phyloP scores from a whole-genome alignment of 441 rosid species.

The Hura crepitans region DNA sequence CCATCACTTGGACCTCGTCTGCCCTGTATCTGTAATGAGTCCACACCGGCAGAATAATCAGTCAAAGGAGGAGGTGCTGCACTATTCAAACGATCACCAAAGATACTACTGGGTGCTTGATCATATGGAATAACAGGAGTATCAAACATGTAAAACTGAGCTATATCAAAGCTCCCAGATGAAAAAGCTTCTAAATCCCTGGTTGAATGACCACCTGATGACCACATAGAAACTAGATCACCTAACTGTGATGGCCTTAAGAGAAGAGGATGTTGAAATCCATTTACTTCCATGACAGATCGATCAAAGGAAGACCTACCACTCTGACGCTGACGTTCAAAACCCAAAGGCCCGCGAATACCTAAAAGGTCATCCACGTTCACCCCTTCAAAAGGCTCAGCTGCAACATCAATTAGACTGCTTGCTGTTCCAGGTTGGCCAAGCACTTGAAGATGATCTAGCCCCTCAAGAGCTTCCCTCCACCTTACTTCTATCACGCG shows the following conservation, averaged over 20 bases:
- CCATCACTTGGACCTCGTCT: conserved; percentile 86
- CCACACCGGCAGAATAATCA: conserved; percentile 77
- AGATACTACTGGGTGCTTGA: conserved; percentile 61
- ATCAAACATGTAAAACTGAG: conserved; percentile 94
- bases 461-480: conserved; percentile 95
- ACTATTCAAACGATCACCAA: conserved; percentile 66
- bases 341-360: conserved; percentile 83
- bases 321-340: conserved; percentile 79
- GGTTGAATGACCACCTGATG: conserved; percentile 60
- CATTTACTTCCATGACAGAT: conserved; percentile 68
- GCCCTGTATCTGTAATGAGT: conserved; percentile 60
- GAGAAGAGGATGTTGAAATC: conserved; percentile 94
- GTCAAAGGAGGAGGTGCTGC: conserved; percentile 72
- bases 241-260: conserved; percentile 75
- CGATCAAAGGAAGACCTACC: conserved; percentile 75
- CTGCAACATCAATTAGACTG: conserved; percentile 78
- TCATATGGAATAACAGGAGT: conserved; percentile 82
- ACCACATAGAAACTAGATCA: conserved; percentile 59
- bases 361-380: conserved; percentile 94
- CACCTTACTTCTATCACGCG: conserved; percentile 89
- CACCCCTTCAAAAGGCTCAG: conserved; percentile 97
- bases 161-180: conserved; percentile 69
- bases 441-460: conserved; percentile 87
- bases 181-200: conserved; percentile 76
- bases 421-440: conserved; percentile 78